These are phyloP conservation scores for Dryas octopetala DNA, from an alignment of 306 rosid species.

Conservation along the genomic window DNA sequence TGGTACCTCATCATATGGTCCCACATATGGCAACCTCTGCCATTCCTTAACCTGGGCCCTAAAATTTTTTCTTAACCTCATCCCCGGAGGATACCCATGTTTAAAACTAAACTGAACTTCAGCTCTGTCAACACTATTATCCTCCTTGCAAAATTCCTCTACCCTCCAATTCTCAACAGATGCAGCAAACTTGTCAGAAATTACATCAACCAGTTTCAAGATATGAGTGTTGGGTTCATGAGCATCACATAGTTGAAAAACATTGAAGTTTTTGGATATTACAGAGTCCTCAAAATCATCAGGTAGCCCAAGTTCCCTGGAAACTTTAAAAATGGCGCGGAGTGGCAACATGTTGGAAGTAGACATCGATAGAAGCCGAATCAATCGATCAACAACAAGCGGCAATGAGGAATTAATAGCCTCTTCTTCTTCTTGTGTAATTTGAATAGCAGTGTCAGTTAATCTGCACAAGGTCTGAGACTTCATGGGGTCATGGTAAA, in stretches of 20 bases:
- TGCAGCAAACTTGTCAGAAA: constrained; percentile 40
- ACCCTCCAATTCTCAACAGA: constrained; percentile 88
- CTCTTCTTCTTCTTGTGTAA: constrained; percentile 48
- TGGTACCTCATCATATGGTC: constrained; percentile 64
- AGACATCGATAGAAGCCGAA: constrained; percentile 73
- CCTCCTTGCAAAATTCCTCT: constrained; percentile 70
- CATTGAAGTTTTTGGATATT: constrained; percentile 46
- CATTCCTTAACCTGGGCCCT: constrained; percentile 88
- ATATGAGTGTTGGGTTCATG: constrained; percentile 73
- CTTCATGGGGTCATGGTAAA: constrained; percentile 66
- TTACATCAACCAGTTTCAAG: constrained; percentile 55
- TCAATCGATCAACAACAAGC: constrained; percentile 58
- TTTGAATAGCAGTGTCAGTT: constrained; percentile 55
- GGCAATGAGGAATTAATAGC: constrained; percentile 63
- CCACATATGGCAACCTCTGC: constrained; percentile 70
- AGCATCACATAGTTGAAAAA: constrained; percentile 72
- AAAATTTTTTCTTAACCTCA: constrained; percentile 65
- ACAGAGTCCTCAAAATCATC: constrained; percentile 89
- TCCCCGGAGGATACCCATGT: constrained; percentile 79
- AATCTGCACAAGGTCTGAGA: constrained; percentile 61
- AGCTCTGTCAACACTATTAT: constrained; percentile 47
- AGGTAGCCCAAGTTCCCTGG: constrained; percentile 93
- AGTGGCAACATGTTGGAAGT: constrained; percentile 70
- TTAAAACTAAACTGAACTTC: constrained; percentile 62
- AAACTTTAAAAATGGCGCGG: constrained; percentile 77